Conservation (phyloP, 495 filamentous ascomycete species). For the Lasiosphaeria miniovina region DNA sequence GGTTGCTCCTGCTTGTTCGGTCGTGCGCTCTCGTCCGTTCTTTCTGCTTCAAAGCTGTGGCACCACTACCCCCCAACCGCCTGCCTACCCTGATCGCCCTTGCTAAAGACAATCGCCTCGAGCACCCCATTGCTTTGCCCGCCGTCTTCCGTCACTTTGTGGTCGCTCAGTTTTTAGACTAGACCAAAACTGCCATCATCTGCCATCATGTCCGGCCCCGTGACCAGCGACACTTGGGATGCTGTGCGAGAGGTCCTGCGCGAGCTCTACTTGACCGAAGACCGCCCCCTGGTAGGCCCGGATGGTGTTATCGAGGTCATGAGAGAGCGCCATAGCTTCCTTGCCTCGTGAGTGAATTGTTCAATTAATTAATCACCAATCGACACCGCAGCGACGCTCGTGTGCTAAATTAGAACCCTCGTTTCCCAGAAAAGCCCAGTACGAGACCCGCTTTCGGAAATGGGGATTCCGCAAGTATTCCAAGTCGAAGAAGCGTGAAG, state of each 20-base stretch:
- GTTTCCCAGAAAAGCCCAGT: background rate
- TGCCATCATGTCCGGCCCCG: background rate
- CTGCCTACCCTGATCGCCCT: background rate
- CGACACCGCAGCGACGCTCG: background rate
- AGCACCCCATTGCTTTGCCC: background rate
- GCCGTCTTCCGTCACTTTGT: no score
- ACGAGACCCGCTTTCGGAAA: background rate
- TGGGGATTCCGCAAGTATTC: constrained; percentile 2
- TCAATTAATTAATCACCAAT: background rate
- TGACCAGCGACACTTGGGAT: background rate
- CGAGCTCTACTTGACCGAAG: background rate
- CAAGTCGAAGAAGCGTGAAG: background rate
- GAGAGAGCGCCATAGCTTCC: background rate
- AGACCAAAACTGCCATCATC: background rate
- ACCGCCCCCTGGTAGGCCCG: background rate
- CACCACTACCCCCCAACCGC: background rate
- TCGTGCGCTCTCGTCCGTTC: background rate
- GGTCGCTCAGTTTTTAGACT: no score
- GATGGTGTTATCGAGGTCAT: background rate
- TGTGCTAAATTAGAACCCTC: background rate
- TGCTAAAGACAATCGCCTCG: background rate
- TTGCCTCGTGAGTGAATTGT: background rate
- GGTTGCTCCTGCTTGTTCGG: background rate
- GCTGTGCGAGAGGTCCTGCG: background rate
- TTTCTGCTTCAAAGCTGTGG: background rate